phyloP scores from a whole-genome alignment of 495 filamentous ascomycete genomes.

The Hypoxylon lienhwacheense region DNA sequence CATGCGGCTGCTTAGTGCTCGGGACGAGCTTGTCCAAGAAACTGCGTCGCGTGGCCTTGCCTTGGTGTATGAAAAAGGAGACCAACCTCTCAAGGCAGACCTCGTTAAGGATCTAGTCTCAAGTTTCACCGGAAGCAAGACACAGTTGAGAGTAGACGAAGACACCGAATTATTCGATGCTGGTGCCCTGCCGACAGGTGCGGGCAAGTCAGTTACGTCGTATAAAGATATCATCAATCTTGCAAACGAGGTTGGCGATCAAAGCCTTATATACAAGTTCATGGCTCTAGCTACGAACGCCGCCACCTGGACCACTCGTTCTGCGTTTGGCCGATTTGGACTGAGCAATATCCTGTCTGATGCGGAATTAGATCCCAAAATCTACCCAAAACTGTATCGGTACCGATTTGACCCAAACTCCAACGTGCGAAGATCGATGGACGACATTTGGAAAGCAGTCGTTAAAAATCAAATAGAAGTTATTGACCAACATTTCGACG shows the following conservation, averaged over 20 bases:
- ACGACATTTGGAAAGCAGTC: slow-evolving; percentile 91
- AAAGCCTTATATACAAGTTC: slow-evolving; percentile 91
- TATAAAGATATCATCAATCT: slow-evolving; percentile 96
- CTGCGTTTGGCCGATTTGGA: slow-evolving; percentile 91
- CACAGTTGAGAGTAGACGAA: slow-evolving; percentile 76
- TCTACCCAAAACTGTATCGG: slow-evolving; percentile 91
- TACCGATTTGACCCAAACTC: slow-evolving; percentile 94
- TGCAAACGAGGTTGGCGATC: slow-evolving; percentile 90
- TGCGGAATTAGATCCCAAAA: slow-evolving; percentile 84
- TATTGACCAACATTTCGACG: slow-evolving; percentile 74
- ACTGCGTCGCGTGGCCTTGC: slow-evolving; percentile 87
- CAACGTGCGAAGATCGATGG: slow-evolving; percentile 92
- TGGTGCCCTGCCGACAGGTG: slow-evolving; percentile 88
- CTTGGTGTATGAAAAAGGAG: slow-evolving; percentile 89
- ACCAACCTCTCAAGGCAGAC: slow-evolving; percentile 73
- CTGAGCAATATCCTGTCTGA: slow-evolving; percentile 89
- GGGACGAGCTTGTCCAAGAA: slow-evolving; percentile 93
- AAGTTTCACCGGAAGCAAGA: slow-evolving; percentile 76
- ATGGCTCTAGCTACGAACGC: slow-evolving; percentile 96
- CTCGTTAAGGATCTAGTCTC: slow-evolving; percentile 83
- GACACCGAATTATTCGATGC: slow-evolving; percentile 93
- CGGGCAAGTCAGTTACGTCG: slow-evolving; percentile 84
- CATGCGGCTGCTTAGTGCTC: slow-evolving; percentile 79
- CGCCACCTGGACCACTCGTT: slow-evolving; percentile 91
- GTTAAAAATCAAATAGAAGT: slow-evolving; percentile 79